phyloP scores from a whole-genome alignment of 139 green algal species.

The Desmodesmus armatus region DNA sequence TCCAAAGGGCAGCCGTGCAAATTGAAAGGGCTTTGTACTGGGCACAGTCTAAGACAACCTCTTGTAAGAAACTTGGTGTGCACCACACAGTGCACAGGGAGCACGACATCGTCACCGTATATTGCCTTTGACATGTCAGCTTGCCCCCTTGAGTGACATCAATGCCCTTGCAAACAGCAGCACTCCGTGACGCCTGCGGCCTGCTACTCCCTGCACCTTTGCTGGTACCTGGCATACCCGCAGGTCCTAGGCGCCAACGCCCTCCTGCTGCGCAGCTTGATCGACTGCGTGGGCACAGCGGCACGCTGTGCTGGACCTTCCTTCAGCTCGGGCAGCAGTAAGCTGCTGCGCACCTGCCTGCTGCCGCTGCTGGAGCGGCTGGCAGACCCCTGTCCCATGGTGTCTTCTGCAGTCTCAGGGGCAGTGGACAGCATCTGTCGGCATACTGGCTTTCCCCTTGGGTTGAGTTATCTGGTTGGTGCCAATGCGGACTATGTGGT shows the following conservation, averaged over 20 bases:
- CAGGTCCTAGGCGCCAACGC: constrained; percentile 74
- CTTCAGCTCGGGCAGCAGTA: constrained; percentile 60
- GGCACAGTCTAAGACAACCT: no score
- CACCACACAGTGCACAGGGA: no score
- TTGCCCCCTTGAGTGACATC: no score
- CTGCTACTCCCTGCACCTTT: constrained; percentile 7
- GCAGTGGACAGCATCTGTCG: constrained; percentile 41
- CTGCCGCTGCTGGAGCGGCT: constrained; percentile 85
- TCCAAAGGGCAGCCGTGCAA: no score
- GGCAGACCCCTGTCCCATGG: constrained; percentile 65
- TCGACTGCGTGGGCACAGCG: constrained; percentile 66
- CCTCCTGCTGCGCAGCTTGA: constrained; percentile 64
- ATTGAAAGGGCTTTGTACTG: no score
- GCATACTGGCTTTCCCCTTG: constrained; percentile 61
- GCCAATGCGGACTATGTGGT: constrained; percentile 87
- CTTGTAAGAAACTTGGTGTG: no score
- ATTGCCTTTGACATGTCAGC: no score
- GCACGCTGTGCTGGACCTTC: constrained; percentile 56
- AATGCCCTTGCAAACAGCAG: not conserved
- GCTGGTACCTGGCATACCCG: not conserved
- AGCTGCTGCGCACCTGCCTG: constrained; percentile 66
- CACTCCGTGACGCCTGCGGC: not conserved
- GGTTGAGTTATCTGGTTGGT: constrained; percentile 63
- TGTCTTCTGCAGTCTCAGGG: constrained; percentile 64
- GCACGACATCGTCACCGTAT: no score